Evolutionary conservation across 495 filamentous ascomycete genomes (phyloP), one percentile per base, ranked within the genome.

Genomic region (Extremus antarcticus): DNA sequence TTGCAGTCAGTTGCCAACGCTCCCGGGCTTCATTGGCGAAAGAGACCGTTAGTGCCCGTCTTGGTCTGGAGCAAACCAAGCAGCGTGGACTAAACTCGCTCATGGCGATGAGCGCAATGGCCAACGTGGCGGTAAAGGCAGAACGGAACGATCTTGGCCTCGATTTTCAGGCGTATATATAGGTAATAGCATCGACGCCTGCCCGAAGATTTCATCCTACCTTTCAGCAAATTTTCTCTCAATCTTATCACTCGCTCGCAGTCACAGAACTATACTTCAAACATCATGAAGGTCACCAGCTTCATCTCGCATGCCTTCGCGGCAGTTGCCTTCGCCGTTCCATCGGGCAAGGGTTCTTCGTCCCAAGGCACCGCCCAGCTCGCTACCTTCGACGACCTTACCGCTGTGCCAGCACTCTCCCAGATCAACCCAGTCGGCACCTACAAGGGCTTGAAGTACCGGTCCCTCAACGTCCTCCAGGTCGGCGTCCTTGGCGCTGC

Each of bases 361-460:
- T 29, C 21, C 46, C 22, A 13, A 3, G 24, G 46, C 46, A 21
- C 24, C 10, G 3, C 20, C 2, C 20, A 21, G 24, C 21, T 49
- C 46, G 46, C 46, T 21, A 49, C 3, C 7, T 49, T 23, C 46
- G 46, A 49, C 46, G 46, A 49, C 46, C 24, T 49, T 10, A 29
- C 17, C 10, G 46, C 46, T 21, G 24, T 22, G 15, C 46, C 46
- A 13, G 46, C 11, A 3, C 8, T 49, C 46, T 49, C 46, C 17
- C 46, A 49, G 46, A 29, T 49, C 46, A 49, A 49, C 46, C 46
- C 46, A 22, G 46, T 49, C 10, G 46, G 41, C 41, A 45, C n/a
- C 16, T 45, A 45, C 41, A 45, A 45, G 19, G 41, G 41, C 41
- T 3, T 45, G 8, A 45, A 17, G 8, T 45, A 45, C 41, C 4